Base-by-base conservation (phyloP, 1,139 yeast genomes). In the Wickerhamomyces sp. region DNA sequence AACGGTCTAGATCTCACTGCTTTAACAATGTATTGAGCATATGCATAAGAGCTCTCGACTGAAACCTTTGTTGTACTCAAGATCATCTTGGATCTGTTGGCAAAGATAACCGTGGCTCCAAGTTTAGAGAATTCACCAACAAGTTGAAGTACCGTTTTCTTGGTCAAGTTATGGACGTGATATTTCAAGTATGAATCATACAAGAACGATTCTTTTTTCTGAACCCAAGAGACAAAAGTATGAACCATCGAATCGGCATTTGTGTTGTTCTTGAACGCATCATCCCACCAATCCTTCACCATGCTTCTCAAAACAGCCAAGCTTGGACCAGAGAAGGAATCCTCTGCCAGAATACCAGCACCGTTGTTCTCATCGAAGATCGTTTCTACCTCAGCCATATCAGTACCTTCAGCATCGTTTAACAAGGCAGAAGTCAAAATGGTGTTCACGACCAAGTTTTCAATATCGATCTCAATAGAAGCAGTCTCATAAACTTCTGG, bases 281-380 rank as follows among this genome's bases (percentile, higher is more conserved):
- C 85, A 53, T 87, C 94, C 96, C 97, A 91, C 96, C 96, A 87
- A 28, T 72, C 78, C 49, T 82, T 86, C 8, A 93, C 83, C 74
- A 91, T 66, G 4, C 71, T 59, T 52, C 94, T 74, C 40, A 93
- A 68, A 1, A 83, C 81, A 13, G 69, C 58, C 41, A 91, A 64
- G 2, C 96, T 86, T 1, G 86, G 78, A 0, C 78, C 69, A n/a
- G 89, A 80, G 50, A 89, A 88, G 0, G 94, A 75, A 56, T 82
- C 88, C 47, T 77, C 81, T 5, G 88, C 82, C 50, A 76, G 76
- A 30, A 71, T 74, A 16, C 75, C 67, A 5, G 71, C 64, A 6
- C 75, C 75, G 38, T 68, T 68, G 31, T 63, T 65, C 12, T 58
- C 64, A 39, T 66, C 39, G 23, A 49, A 50, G 7, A 55, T 53